Base-by-base conservation (phyloP, 192 early-diverging fungal genomes). In the Phycomyces nitens region DNA sequence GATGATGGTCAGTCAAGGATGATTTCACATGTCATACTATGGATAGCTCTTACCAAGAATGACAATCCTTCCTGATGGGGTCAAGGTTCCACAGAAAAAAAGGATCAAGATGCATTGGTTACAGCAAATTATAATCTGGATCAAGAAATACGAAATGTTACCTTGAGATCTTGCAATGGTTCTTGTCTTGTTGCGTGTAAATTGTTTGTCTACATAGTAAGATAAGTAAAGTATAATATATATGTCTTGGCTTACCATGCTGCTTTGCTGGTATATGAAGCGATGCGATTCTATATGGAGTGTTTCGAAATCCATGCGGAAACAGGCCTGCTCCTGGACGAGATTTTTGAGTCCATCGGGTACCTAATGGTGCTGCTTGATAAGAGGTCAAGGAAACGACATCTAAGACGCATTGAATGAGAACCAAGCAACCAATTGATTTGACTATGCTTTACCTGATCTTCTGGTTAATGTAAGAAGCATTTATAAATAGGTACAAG, bases 131-230 rank as follows among this genome's bases (percentile, higher is more conserved):
- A 2, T 5, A 4, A 53, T 10, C 3, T 23, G 15, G 7, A 53
- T 23, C 10, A 7, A 7, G 14, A n/a, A 0, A 7, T 11, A 15
- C 10, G 0, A 15, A 3, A 11, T 4, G 4, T 53, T 63, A 55
- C 62, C 67, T 49, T 69, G 67, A 21, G 67, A 69, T 56, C 55
- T 61, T 40, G 60, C 60, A n/a, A 69, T 22, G 2, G 67, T 69
- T 20, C 60, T 56, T 3, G 60, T 69, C 23, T 68, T 68, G n/a
- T 57, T 68, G 11, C 56, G 58, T 15, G 54, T 52, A 55, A 60
- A 62, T 21, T 62, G 47, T 14, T 62, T 62, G 9, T 29, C 49
- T 23, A 12, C 15, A 34, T 9, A 10, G 29, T 27, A 27, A 2
- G 34, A 22, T 8, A 21, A 23, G 8, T 20, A 52, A 20, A 20